phyloP scores from a whole-genome alignment of 2,329 filamentous ascomycete genomes.

The Alternaria solani region DNA sequence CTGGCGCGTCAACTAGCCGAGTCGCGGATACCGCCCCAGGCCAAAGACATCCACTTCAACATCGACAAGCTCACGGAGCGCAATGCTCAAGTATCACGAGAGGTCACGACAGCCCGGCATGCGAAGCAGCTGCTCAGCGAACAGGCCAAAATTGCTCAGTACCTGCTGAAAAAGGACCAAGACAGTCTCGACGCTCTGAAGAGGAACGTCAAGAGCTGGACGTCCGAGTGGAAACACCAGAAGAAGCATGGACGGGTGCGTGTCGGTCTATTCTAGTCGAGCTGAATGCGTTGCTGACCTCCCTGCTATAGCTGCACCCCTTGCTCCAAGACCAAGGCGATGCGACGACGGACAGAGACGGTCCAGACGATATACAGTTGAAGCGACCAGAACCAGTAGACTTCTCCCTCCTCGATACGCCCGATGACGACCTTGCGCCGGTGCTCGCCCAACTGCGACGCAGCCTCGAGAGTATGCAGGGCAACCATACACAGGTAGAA shows the following conservation, averaged over 20 bases:
- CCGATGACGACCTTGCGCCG: conserved; percentile 44
- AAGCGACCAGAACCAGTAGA: conserved; percentile 28
- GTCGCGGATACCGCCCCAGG: conserved; percentile 71
- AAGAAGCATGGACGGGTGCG: conserved; percentile 42
- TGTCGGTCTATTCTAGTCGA: conserved; percentile 11
- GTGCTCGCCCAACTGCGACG: conserved; percentile 49
- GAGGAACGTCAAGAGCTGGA: conserved; percentile 41
- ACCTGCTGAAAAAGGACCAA: conserved; percentile 38
- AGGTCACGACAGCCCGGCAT: conserved; percentile 68
- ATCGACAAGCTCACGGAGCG: conserved; percentile 71
- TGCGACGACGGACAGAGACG: conserved; percentile 29
- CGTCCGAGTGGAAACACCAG: conserved; percentile 41
- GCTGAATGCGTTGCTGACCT: conserved; percentile 26
- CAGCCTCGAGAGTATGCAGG: conserved; percentile 51
- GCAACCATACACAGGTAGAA: conserved; percentile 48
- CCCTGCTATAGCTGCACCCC: conserved; percentile 45
- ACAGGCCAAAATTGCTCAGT: conserved; percentile 66
- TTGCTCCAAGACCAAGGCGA: conserved; percentile 35
- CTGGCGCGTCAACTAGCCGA: conserved; percentile 66
- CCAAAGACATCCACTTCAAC: conserved; percentile 63
- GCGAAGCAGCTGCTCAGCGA: conserved; percentile 66
- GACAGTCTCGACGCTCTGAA: conserved; percentile 40
- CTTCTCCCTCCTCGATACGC: conserved; percentile 34
- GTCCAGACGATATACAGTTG: conserved; percentile 44
- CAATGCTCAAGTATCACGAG: conserved; percentile 57